Base-by-base conservation (phyloP, 495 filamentous ascomycete genomes). In the Hypoxylon fragiforme region DNA sequence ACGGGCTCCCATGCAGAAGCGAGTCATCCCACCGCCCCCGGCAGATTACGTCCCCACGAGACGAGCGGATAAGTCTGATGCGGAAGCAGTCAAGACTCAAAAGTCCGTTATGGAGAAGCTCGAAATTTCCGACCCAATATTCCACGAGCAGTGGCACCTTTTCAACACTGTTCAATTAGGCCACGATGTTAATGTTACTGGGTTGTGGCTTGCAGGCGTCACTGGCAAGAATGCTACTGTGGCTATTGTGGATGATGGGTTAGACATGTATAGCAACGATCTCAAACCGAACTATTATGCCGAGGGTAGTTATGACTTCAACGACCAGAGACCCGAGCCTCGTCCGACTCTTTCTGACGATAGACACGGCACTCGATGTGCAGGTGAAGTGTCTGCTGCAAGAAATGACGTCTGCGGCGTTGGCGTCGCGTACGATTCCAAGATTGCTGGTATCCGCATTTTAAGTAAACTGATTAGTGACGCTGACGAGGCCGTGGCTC, bases 231-330 rank as follows among this genome's bases (percentile, higher is more conserved):
- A 94, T 57, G 81, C 88, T 7, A 94, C 87, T 1, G 90, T 94
- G 3, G 91, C 92, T 31, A 91, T 98, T 63, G 89, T 98, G 7
- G 94, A 98, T 61, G 94, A 98, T 71, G 94, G 94, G 1, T 70
- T 98, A 57, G 94, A 98, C 63, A 94, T 98, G 90, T 87, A 98
- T 71, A 96, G 91, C 75, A 83, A 92, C 11, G 94, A 98, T 67
- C 71, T 98, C 18, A 92, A 89, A 63, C 87, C 81, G 44, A 98
- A 98, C 60, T 85, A 96, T 72, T 96, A 94, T 67, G 85, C 90
- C 5, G 82, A 82, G 24, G 94, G 94, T 19, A 96, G 91, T 11
- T 98, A 86, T 63, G 94, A 98, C 72, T 98, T 95, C 73, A 98
- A 98, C 62, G 91, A 96, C 62, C 74, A 89, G 28, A 76, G 70